A percentile compares a stretch with the other conserved stretches of the same genome.
Conservation (phyloP, 2,329 filamentous ascomycete species). For the Colletotrichum chrysophilum region DNA sequence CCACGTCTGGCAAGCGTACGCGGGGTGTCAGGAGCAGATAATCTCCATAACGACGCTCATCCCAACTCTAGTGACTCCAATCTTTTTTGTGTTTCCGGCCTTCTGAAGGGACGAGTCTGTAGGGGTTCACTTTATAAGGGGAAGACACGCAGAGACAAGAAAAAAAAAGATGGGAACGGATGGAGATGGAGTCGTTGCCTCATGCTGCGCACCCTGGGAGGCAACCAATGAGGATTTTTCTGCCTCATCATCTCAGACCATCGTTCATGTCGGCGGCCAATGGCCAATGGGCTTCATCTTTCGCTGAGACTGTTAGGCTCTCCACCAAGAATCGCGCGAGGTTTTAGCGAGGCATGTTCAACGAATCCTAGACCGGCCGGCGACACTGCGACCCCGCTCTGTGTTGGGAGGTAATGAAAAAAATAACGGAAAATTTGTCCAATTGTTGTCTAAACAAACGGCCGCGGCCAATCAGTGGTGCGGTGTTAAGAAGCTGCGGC, state of each 20-base stretch:
- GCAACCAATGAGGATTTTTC: background rate
- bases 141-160: background rate
- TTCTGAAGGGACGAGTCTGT: background rate
- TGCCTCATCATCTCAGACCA: background rate
- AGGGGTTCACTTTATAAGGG: background rate
- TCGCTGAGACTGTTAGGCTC: background rate
- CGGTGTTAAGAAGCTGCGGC: background rate
- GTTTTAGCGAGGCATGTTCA: background rate
- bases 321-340: background rate
- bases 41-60: background rate
- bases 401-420: background rate
- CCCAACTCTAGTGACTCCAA: background rate
- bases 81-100: background rate
- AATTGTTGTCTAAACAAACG: background rate
- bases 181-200: background rate
- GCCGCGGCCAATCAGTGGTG: background rate
- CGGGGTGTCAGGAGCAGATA: background rate
- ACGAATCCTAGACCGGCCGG: background rate
- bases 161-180: conserved; percentile 1
- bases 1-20: background rate
- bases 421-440: background rate
- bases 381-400: background rate
- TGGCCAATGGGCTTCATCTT: background rate
- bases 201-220: background rate
- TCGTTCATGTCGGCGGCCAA: background rate